Conservation (phyloP, 2,329 filamentous ascomycete genomes). For the Arachnomyces sp. region DNA sequence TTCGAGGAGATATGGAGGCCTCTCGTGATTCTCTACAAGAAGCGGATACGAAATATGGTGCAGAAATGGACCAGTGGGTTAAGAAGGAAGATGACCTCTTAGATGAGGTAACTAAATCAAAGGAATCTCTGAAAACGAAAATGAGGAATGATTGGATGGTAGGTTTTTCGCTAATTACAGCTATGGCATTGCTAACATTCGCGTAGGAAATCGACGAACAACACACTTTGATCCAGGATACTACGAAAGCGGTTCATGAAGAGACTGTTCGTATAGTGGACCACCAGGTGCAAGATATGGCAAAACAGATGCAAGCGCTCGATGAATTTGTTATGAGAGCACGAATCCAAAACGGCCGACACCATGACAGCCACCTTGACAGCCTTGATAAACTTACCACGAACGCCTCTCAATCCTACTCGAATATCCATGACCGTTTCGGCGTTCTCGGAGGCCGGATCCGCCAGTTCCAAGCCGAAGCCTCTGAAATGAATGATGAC, state of each 20-base stretch:
- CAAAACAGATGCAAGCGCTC: slow-evolving; percentile 78
- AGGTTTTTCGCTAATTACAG: slow-evolving; percentile 29
- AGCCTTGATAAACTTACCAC: slow-evolving; percentile 59
- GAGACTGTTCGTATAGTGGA: slow-evolving; percentile 87
- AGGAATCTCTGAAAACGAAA: slow-evolving; percentile 70
- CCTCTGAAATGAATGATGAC: slow-evolving; percentile 52
- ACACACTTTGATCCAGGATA: slow-evolving; percentile 74
- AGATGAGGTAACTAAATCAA: slow-evolving; percentile 62
- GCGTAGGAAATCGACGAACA: slow-evolving; percentile 62
- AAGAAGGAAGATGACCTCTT: slow-evolving; percentile 61
- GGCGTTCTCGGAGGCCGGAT: slow-evolving; percentile 61
- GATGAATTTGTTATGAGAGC: slow-evolving; percentile 86
- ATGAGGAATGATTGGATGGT: slow-evolving; percentile 82
- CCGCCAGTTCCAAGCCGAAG: slow-evolving; percentile 59
- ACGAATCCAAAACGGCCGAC: slow-evolving; percentile 67
- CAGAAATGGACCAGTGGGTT: slow-evolving; percentile 69
- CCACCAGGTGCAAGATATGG: slow-evolving; percentile 78
- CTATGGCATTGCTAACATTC: slow-evolving; percentile 11
- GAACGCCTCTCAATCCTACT: slow-evolving; percentile 66
- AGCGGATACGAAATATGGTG: slow-evolving; percentile 58
- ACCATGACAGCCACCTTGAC: slow-evolving; percentile 62
- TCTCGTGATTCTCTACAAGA: slow-evolving; percentile 60
- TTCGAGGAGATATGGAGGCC: slow-evolving; percentile 58
- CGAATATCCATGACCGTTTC: slow-evolving; percentile 63
- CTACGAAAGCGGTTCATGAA: slow-evolving; percentile 79